phyloP scores from a whole-genome alignment of 2,329 filamentous ascomycete genomes.

The Alternaria sp. region DNA sequence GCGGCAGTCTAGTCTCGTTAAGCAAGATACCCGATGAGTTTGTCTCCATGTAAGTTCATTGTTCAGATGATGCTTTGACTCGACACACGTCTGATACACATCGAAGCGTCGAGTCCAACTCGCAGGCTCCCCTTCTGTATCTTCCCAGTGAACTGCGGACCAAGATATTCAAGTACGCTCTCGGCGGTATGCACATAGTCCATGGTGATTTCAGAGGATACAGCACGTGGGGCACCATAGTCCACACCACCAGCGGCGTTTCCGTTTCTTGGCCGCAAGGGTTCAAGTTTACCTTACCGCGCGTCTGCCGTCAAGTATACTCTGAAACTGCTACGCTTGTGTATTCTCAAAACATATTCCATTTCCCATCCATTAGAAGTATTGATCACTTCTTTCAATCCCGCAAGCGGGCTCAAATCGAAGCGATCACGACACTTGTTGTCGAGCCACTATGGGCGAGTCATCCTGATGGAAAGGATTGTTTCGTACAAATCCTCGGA shows the following conservation, averaged over 20 bases:
- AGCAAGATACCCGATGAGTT: not conserved
- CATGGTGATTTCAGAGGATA: no score
- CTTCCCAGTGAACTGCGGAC: not conserved
- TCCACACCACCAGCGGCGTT: not conserved
- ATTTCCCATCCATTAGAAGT: not conserved
- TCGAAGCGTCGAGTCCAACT: not conserved
- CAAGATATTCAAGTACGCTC: not conserved
- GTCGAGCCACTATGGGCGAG: not conserved
- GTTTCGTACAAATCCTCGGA: not conserved
- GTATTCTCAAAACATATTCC: not conserved
- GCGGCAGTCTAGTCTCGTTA: not conserved
- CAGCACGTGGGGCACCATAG: not conserved
- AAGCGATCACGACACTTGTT: not conserved
- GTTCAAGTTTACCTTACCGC: not conserved
- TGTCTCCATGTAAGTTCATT: not conserved
- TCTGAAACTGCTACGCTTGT: not conserved
- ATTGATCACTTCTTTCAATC: no score
- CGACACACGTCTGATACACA: not conserved
- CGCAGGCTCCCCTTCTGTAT: not conserved
- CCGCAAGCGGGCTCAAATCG: not conserved
- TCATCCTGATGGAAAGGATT: not conserved
- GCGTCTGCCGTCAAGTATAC: not conserved
- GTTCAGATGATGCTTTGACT: not conserved
- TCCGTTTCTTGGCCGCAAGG: not conserved
- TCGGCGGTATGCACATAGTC: not conserved